Base-by-base conservation (phyloP, 305 asterid species). In the Caryopteris hybrid region DNA sequence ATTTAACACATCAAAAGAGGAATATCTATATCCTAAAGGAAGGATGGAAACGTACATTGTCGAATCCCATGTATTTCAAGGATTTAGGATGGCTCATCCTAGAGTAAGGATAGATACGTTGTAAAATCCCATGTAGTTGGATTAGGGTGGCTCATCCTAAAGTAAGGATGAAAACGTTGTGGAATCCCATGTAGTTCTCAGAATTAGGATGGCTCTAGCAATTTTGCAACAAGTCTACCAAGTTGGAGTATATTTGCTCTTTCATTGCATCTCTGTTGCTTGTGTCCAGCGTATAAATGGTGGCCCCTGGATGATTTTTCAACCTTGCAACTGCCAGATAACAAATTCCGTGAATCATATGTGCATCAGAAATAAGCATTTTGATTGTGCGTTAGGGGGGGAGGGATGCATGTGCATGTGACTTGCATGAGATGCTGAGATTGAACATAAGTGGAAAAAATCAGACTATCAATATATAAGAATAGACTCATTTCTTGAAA, bases 231-330 rank as follows among this genome's bases (percentile, higher is more conserved):
- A 73, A 54, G 63, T 64, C 80, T 39, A 69, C 76, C 84, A 91
- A 68, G 62, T 51, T 58, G 65, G 90, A 81, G 76, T 60, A 75
- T 61, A 92, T 72, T 67, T 81, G 88, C 38, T 84, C 96, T 75
- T 73, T 81, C 84, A 83, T 82, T 43, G 90, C 80, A 83, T 92
- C 98, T 78, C 96, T 78, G 68, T 83, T 89, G 59, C 80, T 78
- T 14, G 66, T 20, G 70, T 66, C 80, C 59, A 87, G 62, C 7
- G 81, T 85, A 73, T 76, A 81, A 46, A 87, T 52, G 29, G 78
- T 75, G 25, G 96, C 94, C 53, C 88, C 87, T 11, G 86, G 85
- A 75, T 87, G 81, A 70, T 82, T 89, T 72, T 80, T 87, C 92
- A 89, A 68, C 77, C 95, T 81, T 51, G 91, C 90, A 78, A 89